These are phyloP conservation scores for Blastobotrys americana DNA, from an alignment of 805 yeast species.

Conservation along the genomic window DNA sequence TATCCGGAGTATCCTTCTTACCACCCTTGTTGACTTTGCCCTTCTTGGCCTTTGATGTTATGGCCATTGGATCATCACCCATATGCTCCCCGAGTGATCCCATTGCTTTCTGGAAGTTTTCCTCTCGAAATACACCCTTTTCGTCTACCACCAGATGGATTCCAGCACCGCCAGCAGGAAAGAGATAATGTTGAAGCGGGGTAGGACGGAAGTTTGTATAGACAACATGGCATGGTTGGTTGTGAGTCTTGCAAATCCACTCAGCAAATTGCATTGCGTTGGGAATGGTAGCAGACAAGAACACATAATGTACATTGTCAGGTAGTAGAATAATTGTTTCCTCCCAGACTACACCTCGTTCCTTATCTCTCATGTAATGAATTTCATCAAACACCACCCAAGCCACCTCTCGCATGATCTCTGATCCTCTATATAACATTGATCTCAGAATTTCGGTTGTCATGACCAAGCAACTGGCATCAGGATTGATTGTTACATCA, in stretches of 20 bases:
- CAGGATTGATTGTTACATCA: constrained; percentile 97
- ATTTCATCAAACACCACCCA: constrained; percentile 99
- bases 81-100: constrained; percentile 73
- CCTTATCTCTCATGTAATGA: constrained; percentile 96
- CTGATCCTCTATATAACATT: constrained; percentile 96
- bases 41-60: constrained; percentile 53
- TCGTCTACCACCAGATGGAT: constrained; percentile 97
- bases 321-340: constrained; percentile 94
- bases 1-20: constrained; percentile 81
- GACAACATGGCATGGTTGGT: constrained; percentile 97
- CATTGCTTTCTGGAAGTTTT: constrained; percentile 98
- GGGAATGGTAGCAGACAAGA: constrained; percentile 93
- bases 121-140: constrained; percentile 92
- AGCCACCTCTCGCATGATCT: constrained; percentile 96
- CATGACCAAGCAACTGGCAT: constrained; percentile 97
- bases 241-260: constrained; percentile 93
- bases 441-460: constrained; percentile 96
- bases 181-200: constrained; percentile 92
- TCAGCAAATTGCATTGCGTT: constrained; percentile 98
- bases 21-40: constrained; percentile 88
- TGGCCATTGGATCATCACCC: constrained; percentile 69
- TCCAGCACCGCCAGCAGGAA: constrained; percentile 99
- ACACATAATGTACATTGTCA: constrained; percentile 90
- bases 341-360: constrained; percentile 99
- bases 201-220: constrained; percentile 99